phyloP scores from a whole-genome alignment of 768 basidiomycete genomes.

The Kwoniella dejecticola region DNA sequence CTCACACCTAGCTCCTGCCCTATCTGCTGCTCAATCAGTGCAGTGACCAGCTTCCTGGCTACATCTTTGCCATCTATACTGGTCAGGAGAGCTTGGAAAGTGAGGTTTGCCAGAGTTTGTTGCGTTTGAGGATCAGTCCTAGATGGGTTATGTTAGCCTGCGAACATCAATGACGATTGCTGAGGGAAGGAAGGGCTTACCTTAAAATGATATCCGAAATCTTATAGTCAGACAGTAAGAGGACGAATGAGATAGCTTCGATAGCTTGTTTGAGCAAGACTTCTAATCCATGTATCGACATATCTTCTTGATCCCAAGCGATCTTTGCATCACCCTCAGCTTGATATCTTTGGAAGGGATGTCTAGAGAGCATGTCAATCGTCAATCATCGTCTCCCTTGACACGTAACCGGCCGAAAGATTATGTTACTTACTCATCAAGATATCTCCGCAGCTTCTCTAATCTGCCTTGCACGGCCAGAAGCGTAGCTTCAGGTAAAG shows the following conservation, averaged over 20 bases:
- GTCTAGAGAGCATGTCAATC: conserved; percentile 13
- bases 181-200: conserved; percentile 59
- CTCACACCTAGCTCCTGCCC: conserved; percentile 91
- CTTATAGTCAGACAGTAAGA: conserved; percentile 87
- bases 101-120: conserved; percentile 67
- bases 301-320: conserved; percentile 53
- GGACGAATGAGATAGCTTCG: conserved; percentile 89
- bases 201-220: conserved; percentile 79
- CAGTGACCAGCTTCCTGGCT: conserved; percentile 86
- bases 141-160: background rate
- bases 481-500: conserved; percentile 27
- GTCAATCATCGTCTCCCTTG: background rate
- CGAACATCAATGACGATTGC: background rate
- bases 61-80: conserved; percentile 80
- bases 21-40: conserved; percentile 97
- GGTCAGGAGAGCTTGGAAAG: conserved; percentile 85
- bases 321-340: conserved; percentile 46
- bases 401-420: background rate
- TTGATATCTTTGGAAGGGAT: conserved; percentile 41
- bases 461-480: conserved; percentile 37
- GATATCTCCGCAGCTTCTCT: conserved; percentile 36
- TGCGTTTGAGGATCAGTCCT: conserved; percentile 57
- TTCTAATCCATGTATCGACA: conserved; percentile 43
- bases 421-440: conserved; percentile 36
- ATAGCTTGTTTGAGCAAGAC: conserved; percentile 78